Evolutionary conservation across 2,329 filamentous ascomycete genomes (phyloP).

Genomic region (Dendryphion nanum): DNA sequence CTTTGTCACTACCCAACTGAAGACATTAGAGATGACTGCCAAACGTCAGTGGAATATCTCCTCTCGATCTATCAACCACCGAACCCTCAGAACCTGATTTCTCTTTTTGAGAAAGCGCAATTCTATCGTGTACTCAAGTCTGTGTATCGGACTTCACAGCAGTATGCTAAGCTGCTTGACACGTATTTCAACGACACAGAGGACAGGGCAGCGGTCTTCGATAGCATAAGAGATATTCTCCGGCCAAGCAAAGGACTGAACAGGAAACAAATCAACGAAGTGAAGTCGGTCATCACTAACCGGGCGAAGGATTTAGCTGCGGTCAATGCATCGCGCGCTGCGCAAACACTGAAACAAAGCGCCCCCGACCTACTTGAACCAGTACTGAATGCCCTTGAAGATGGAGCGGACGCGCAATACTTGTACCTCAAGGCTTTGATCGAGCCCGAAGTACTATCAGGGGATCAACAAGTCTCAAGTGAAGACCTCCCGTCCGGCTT

Average conservation of each 20-base stretch:
- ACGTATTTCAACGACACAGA: constrained; percentile 83
- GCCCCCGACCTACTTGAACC: constrained; percentile 65
- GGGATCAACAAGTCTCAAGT: constrained; percentile 16
- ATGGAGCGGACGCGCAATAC: constrained; percentile 66
- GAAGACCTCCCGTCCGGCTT: constrained; percentile 54
- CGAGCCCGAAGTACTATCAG: constrained; percentile 55
- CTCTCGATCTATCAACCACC: constrained; percentile 91
- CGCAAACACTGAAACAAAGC: constrained; percentile 62
- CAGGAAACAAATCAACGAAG: constrained; percentile 69
- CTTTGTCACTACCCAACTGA: constrained; percentile 80
- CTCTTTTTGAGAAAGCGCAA: constrained; percentile 72
- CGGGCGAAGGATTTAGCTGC: constrained; percentile 66
- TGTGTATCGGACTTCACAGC: constrained; percentile 75
- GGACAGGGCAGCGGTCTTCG: constrained; percentile 73
- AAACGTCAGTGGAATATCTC: constrained; percentile 94
- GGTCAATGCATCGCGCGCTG: constrained; percentile 65
- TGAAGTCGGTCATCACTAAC: constrained; percentile 65
- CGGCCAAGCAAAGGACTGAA: constrained; percentile 61
- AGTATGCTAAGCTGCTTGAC: constrained; percentile 74
- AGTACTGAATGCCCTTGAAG: constrained; percentile 61
- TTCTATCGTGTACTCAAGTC: constrained; percentile 93
- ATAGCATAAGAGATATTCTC: constrained; percentile 74
- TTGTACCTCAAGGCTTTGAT: constrained; percentile 75
- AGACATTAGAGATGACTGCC: constrained; percentile 86
- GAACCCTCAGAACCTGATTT: constrained; percentile 72